Percentiles rank a stretch among this genome's conserved stretches.
These are phyloP conservation scores for Dryas drummondii DNA, from an alignment of 306 rosid genomes.

Conservation along the genomic window DNA sequence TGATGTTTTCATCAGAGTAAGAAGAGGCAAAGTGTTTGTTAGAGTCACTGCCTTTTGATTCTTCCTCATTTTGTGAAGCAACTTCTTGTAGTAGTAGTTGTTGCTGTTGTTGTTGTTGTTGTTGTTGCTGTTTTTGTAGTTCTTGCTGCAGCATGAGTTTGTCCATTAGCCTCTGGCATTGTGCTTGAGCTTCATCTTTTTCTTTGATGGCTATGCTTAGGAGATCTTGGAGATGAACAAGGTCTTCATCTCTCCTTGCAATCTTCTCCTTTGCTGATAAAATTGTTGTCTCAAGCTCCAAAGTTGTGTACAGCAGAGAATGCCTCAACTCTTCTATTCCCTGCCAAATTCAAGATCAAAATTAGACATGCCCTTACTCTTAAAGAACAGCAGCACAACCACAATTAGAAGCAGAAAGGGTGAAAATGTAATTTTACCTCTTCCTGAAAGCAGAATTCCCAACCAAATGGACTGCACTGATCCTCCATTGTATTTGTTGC, in stretches of 20 bases:
- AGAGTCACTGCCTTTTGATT: constrained; percentile 31
- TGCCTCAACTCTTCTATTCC: constrained; percentile 60
- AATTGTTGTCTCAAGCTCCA: constrained; percentile 76
- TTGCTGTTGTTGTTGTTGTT: constrained; percentile 1
- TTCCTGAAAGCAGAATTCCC: constrained; percentile 63
- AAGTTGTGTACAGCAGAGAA: constrained; percentile 57
- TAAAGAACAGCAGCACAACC: too few relatives aligned
- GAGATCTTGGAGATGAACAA: constrained; percentile 43
- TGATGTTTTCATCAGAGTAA: constrained; percentile 49
- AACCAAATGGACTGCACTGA: constrained; percentile 53
- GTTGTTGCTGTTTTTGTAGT: constrained; percentile 31
- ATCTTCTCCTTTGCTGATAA: constrained; percentile 69
- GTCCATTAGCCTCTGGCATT: constrained; percentile 58
- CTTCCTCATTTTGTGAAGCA: constrained; percentile 36
- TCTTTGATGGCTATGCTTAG: constrained; percentile 57
- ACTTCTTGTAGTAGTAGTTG: not conserved
- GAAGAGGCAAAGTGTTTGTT: constrained; percentile 39
- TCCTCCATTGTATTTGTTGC: constrained; percentile 52
- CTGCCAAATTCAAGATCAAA: constrained; percentile 38
- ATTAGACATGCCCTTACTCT: not conserved
- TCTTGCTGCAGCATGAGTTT: constrained; percentile 44
- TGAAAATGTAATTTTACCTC: constrained; percentile 33
- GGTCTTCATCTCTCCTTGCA: constrained; percentile 57
- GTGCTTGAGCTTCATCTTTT: constrained; percentile 62
- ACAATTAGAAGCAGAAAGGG: too few relatives aligned